phyloP scores from a whole-genome alignment of 345 rosid genomes.

The Cardamine resedifolia region DNA sequence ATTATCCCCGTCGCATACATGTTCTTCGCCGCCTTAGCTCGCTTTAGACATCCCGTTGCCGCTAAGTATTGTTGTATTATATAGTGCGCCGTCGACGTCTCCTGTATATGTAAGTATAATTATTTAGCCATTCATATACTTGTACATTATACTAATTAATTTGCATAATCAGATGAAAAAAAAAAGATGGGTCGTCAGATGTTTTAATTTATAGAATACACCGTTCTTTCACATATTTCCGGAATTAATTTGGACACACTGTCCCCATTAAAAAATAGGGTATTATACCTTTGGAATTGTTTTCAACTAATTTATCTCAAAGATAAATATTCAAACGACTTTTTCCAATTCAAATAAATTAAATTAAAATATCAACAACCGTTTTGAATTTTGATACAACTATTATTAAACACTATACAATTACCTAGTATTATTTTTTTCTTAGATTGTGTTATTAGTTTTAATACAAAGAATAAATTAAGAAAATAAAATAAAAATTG shows the following conservation, averaged over 20 bases:
- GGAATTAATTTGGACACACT: neutral
- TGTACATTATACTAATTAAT: neutral
- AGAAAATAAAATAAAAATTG: neutral
- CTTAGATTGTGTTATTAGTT: neutral
- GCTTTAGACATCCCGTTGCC: slow-evolving; percentile 74
- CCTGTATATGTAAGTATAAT: slow-evolving; percentile 36
- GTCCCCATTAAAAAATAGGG: neutral
- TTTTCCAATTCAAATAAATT: neutral
- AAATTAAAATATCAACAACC: neutral
- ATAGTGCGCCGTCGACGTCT: slow-evolving; percentile 74
- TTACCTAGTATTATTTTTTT: neutral
- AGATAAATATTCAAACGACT: neutral
- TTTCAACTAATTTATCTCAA: neutral
- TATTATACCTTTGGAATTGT: neutral
- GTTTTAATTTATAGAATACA: neutral
- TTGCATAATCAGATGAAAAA: neutral
- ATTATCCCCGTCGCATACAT: slow-evolving; percentile 85
- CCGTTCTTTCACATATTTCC: neutral
- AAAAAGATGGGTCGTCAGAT: too few relatives aligned
- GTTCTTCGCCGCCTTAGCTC: slow-evolving; percentile 55
- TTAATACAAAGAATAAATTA: neutral
- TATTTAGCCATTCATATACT: neutral
- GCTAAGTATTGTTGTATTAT: slow-evolving; percentile 93
- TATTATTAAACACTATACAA: neutral
- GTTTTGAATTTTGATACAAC: neutral